Conservation (phyloP, 2,329 filamentous ascomycete genomes). For the Arthroderma uncinatum region DNA sequence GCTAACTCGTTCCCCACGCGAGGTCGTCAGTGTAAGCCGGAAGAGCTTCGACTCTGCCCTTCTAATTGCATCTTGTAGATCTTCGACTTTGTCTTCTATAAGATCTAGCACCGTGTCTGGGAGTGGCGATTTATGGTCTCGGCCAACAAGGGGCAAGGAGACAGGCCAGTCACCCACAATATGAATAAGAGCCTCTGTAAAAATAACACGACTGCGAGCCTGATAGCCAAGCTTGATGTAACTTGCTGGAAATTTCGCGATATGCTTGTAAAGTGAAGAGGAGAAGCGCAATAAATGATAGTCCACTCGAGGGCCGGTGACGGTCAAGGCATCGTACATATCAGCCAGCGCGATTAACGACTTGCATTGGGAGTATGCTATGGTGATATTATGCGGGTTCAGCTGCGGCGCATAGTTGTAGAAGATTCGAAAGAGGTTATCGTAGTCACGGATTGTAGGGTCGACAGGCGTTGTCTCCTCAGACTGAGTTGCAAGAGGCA, state of each 20-base stretch:
- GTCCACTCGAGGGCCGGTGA: constrained; percentile 81
- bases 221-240: constrained; percentile 86
- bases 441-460: constrained; percentile 80
- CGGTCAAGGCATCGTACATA: constrained; percentile 80
- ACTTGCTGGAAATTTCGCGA: constrained; percentile 86
- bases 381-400: constrained; percentile 77
- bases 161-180: constrained; percentile 90
- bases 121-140: constrained; percentile 43
- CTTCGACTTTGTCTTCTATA: constrained; percentile 90
- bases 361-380: constrained; percentile 90
- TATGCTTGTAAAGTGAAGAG: constrained; percentile 84
- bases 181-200: constrained; percentile 79
- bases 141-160: constrained; percentile 63
- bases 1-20: constrained; percentile 68
- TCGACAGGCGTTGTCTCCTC: constrained; percentile 49
- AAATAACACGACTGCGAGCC: constrained; percentile 70
- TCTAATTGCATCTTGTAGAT: constrained; percentile 70
- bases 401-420: constrained; percentile 82
- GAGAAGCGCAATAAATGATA: constrained; percentile 91
- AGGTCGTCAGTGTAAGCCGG: constrained; percentile 65
- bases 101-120: constrained; percentile 70
- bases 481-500: constrained; percentile 40
- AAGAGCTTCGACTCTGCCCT: constrained; percentile 74
- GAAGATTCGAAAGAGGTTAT: constrained; percentile 90
- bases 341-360: constrained; percentile 79